Evolutionary conservation across 176 grass and related monocot species (phyloP).

Genomic region (Oryza australiensis): DNA sequence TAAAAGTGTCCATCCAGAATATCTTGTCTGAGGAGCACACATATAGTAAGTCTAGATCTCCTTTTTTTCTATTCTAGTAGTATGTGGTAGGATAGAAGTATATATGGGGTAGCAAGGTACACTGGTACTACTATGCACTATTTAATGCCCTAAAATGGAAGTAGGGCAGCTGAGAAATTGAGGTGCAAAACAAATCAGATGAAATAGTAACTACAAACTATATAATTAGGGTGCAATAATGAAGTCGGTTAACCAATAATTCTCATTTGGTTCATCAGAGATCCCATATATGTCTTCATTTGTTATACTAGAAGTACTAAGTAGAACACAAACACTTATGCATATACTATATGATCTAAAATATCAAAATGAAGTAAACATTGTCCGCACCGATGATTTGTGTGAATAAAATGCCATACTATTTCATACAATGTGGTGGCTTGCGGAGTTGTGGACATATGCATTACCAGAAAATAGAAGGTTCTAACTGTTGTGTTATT

Average conservation of each 20-base stretch:
- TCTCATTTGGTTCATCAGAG: not conserved
- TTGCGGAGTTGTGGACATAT: not conserved
- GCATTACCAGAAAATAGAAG: conserved; percentile 23
- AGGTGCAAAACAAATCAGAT: not conserved
- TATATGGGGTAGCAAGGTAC: conserved; percentile 21
- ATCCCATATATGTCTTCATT: not conserved
- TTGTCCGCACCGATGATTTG: not conserved
- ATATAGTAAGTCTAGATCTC: conserved; percentile 50
- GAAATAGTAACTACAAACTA: not conserved
- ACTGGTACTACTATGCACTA: conserved; percentile 27
- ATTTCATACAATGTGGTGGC: not conserved
- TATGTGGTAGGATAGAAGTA: conserved; percentile 29
- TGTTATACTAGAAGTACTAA: not conserved
- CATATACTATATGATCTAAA: not conserved
- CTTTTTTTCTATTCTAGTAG: conserved; percentile 38
- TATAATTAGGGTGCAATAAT: not conserved
- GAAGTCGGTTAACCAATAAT: not conserved
- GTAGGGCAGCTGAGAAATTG: not conserved
- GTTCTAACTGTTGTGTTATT: conserved; percentile 23
- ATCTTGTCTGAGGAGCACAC: conserved; percentile 39
- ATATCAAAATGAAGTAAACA: not conserved
- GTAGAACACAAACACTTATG: not conserved
- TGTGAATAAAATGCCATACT: not conserved
- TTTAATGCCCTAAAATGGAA: conserved; percentile 25
- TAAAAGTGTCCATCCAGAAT: conserved; percentile 35